Percentiles rank a stretch among this genome's conserved stretches.
phyloP scores from a whole-genome alignment of 2,329 filamentous ascomycete species.

The Alternaria gansuensis region DNA sequence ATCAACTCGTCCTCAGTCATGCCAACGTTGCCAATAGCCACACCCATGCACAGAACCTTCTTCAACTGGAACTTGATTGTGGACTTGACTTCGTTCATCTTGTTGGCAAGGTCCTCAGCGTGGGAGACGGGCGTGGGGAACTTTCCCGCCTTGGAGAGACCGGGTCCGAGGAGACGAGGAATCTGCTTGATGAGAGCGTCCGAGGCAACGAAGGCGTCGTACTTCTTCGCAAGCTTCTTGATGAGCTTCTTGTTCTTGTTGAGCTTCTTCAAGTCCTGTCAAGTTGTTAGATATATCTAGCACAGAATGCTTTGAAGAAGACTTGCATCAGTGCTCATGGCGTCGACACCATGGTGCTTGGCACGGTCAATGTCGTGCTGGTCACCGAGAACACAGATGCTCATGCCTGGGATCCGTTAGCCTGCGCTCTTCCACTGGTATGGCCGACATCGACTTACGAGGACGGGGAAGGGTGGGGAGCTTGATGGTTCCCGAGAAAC shows the following conservation, averaged over 20 bases:
- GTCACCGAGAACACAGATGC: slow-evolving; percentile 78
- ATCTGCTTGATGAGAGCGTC: slow-evolving; percentile 99
- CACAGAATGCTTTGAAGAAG: no score
- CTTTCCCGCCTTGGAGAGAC: slow-evolving; percentile 80
- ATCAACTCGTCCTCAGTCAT: slow-evolving; percentile 97
- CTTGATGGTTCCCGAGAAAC: slow-evolving; percentile 99
- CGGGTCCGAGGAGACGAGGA: slow-evolving; percentile 92
- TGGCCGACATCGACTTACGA: slow-evolving; percentile 29
- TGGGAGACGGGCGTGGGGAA: slow-evolving; percentile 99
- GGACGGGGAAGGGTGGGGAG: slow-evolving; percentile 88
- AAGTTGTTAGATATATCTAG: slow-evolving; percentile 17
- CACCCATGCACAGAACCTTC: slow-evolving; percentile 99
- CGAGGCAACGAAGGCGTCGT: slow-evolving; percentile 98
- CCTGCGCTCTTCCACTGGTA: background rate
- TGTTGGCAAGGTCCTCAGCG: slow-evolving; percentile 88
- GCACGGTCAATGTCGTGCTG: slow-evolving; percentile 99
- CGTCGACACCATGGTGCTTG: slow-evolving; percentile 98
- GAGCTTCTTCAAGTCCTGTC: slow-evolving; percentile 94
- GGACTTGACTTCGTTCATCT: slow-evolving; percentile 99
- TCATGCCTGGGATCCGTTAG: slow-evolving; percentile 36
- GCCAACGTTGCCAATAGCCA: slow-evolving; percentile 97
- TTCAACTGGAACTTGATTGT: slow-evolving; percentile 99
- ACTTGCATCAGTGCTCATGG: slow-evolving; percentile 84
- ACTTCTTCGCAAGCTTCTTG: slow-evolving; percentile 99
- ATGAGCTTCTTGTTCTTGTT: slow-evolving; percentile 99